phyloP scores from a whole-genome alignment of 768 basidiomycete genomes.

The Leccinum longicurvipes region DNA sequence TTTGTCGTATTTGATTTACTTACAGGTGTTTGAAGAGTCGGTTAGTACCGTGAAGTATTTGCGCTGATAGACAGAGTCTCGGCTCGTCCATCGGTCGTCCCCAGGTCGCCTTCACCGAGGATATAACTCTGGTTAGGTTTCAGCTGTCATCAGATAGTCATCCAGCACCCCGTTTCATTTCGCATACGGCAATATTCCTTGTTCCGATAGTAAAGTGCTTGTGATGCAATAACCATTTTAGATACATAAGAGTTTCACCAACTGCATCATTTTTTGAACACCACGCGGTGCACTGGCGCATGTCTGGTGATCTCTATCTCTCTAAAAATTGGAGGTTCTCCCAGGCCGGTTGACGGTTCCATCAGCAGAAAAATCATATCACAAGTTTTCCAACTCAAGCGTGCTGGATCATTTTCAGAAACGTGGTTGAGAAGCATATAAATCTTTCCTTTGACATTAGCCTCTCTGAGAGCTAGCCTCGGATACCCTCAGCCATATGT shows the following conservation, averaged over 20 bases:
- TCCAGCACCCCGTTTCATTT: not conserved
- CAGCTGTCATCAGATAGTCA: not conserved
- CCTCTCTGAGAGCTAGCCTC: not conserved
- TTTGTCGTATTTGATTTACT: no score
- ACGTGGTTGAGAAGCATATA: not conserved
- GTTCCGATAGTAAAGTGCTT: no score
- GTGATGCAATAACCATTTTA: no score
- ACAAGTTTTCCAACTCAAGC: not conserved
- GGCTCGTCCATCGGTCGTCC: not conserved
- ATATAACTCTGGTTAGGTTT: not conserved
- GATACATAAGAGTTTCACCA: no score
- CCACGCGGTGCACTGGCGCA: not conserved
- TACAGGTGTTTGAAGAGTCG: no score
- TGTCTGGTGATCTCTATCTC: not conserved
- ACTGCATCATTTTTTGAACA: not conserved
- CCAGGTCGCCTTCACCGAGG: not conserved
- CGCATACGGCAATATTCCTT: not conserved
- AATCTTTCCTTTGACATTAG: not conserved
- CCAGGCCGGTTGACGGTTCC: not conserved
- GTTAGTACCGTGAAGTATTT: no score
- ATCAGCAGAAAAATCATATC: not conserved
- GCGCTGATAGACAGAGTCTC: not conserved
- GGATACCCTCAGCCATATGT: not conserved
- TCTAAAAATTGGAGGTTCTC: not conserved
- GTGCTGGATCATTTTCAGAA: not conserved